phyloP scores from a whole-genome alignment of 805 yeast species.

The Sugiyamaella chiloensis region DNA sequence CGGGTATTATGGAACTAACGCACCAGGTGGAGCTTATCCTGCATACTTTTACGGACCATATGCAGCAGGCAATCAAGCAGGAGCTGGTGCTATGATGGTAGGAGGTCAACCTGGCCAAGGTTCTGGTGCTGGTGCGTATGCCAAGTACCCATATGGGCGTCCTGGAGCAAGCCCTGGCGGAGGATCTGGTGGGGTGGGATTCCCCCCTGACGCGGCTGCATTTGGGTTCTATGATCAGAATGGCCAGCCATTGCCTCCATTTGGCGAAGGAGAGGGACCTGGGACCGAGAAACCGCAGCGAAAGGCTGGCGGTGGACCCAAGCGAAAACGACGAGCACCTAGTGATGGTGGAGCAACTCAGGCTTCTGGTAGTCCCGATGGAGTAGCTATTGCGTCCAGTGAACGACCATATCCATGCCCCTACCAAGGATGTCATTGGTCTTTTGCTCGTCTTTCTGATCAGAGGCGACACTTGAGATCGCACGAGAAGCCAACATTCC shows the following conservation, averaged over 20 bases:
- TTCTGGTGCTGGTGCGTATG: neutral
- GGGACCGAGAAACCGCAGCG: neutral
- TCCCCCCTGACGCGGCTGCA: conserved; percentile 8
- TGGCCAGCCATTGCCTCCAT: conserved; percentile 4
- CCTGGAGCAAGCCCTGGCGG: conserved; percentile 2
- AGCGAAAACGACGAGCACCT: conserved; percentile 8
- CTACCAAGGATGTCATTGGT: conserved; percentile 55
- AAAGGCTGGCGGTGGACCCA: conserved; percentile 1
- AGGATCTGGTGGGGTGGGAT: neutral
- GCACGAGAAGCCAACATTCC: conserved; percentile 62
- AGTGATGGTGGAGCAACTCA: conserved; percentile 1
- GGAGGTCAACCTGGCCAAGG: neutral
- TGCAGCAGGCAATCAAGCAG: neutral
- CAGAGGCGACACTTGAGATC: conserved; percentile 64
- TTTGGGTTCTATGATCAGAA: conserved; percentile 2
- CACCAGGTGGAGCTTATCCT: neutral
- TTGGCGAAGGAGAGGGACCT: conserved; percentile 2
- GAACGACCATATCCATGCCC: conserved; percentile 38
- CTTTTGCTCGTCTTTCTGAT: conserved; percentile 67
- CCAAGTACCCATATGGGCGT: conserved; percentile 4
- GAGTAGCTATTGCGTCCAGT: conserved; percentile 16
- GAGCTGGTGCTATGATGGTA: neutral
- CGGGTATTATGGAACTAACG: neutral
- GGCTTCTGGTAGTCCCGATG: conserved; percentile 5
- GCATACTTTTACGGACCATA: conserved; percentile 5